A percentile compares a stretch with the other conserved stretches of the same genome.
Conservation (phyloP, 305 asterid species). For the Ajuga reptans region DNA sequence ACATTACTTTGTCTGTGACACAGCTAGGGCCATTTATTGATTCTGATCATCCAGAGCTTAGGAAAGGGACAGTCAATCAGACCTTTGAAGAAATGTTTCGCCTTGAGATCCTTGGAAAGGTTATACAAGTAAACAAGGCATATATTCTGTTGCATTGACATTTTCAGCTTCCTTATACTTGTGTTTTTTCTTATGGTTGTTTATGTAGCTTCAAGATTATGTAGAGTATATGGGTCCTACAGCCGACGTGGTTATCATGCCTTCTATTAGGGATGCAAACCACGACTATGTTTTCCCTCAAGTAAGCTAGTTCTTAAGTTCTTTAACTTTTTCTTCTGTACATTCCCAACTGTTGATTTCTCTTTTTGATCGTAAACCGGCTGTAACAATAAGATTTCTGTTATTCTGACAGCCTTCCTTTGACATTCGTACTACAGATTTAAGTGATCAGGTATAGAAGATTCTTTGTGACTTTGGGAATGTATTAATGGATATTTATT, state of each 20-base stretch:
- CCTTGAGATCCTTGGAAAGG: constrained; percentile 78
- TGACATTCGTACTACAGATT: constrained; percentile 41
- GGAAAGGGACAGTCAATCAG: constrained; percentile 51
- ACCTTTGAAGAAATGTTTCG: constrained; percentile 69
- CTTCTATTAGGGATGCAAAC: constrained; percentile 85
- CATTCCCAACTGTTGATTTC: constrained; percentile 3
- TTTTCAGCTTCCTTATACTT: constrained; percentile 4
- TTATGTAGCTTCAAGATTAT: constrained; percentile 77
- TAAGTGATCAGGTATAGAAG: constrained; percentile 58
- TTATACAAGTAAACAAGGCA: constrained; percentile 23
- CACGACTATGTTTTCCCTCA: constrained; percentile 93
- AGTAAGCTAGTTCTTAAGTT: constrained; percentile 34
- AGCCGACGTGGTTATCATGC: constrained; percentile 68
- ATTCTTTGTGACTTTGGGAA: constrained; percentile 1
- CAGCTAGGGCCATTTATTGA: constrained; percentile 92
- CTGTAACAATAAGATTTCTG: constrained; percentile 16
- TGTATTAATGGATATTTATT: background rate
- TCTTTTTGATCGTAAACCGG: background rate
- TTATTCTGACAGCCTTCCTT: constrained; percentile 73
- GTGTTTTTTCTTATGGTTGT: constrained; percentile 19
- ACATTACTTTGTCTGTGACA: constrained; percentile 38
- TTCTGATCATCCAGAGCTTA: constrained; percentile 82
- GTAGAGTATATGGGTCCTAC: constrained; percentile 84
- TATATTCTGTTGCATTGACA: constrained; percentile 15
- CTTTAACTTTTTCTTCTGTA: background rate